These are phyloP conservation scores for Osmanthus fragrans DNA, from an alignment of 257 asterid genomes.

Conservation along the genomic window DNA sequence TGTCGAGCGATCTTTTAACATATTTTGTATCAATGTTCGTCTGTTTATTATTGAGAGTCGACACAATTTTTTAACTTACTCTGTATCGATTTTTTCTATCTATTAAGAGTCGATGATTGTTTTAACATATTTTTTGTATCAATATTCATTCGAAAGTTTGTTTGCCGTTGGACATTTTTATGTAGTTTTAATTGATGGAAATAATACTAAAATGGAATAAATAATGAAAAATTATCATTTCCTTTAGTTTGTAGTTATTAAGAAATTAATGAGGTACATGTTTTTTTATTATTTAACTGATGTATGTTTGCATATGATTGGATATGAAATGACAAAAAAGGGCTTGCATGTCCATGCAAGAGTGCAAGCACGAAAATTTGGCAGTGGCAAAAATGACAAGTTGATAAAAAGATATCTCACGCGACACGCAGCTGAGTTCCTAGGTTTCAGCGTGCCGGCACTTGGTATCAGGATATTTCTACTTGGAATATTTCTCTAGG, in stretches of 20 bases:
- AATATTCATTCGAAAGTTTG: no score
- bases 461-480: neutral
- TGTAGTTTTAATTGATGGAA: neutral
- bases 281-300: no score
- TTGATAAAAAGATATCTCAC: conserved; percentile 3
- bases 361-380: neutral
- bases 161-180: no score
- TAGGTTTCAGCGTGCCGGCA: conserved; percentile 16
- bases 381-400: conserved; percentile 10
- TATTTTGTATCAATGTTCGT: no score
- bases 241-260: neutral
- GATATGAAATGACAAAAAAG: conserved; percentile 19
- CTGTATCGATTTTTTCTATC: neutral
- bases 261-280: neutral
- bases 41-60: no score
- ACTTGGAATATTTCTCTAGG: conserved; percentile 24
- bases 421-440: conserved; percentile 6
- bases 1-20: neutral
- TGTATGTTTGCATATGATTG: neutral
- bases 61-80: no score
- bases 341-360: conserved; percentile 17
- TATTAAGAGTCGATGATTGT: no score
- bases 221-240: neutral
- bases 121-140: no score
- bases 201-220: neutral